Base-by-base conservation (phyloP, 164 flowering plant genomes). In the Liriodendron chinense region DNA sequence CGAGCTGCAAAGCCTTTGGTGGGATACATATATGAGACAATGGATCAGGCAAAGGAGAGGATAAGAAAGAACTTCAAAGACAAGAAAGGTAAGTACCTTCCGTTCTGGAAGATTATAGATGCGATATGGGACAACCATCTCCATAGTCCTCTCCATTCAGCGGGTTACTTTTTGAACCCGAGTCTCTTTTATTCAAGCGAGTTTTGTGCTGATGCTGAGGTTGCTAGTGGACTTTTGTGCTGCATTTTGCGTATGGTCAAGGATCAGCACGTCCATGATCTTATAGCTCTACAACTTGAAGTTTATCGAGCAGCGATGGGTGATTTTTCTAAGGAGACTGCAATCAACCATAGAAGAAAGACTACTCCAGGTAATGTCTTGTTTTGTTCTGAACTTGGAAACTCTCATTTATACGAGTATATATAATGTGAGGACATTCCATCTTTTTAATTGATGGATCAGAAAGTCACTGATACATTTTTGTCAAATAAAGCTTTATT, bases 111-210 rank as follows among this genome's bases (percentile, higher is more conserved):
- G 28, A 65, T 84, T 18, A 85, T 92, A 8, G 95, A 92, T 81
- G 86, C 74, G 63, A 80, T 89, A 18, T 92, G 97, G 97, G 78
- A 88, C 76, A 74, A 75, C 4, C 65, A 79, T 74, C 90, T 92
- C 62, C 89, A 92, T 72, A 88, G 85, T 75, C 85, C 89, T 74
- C 85, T 91, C 70, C 97, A 92, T 80, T 74, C 90, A 13, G 91
- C 95, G 1, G 97, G 87, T 7, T 90, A 90, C 75, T 88, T 73
- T 77, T 68, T 91, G 22, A 92, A 92, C 74, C 94, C 95, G 7
- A 68, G 79, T 68, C 70, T 87, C 10, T 84, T 78, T 56, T 89
- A 86, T 76, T 78, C 86, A 25, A 77, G 66, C 68, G 89, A 88
- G 68, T 90, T 85, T 70, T 66, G 59, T 57, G 64, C 74, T 57